Conservation (phyloP, 768 basidiomycete genomes). For the Kwoniella sp. region DNA sequence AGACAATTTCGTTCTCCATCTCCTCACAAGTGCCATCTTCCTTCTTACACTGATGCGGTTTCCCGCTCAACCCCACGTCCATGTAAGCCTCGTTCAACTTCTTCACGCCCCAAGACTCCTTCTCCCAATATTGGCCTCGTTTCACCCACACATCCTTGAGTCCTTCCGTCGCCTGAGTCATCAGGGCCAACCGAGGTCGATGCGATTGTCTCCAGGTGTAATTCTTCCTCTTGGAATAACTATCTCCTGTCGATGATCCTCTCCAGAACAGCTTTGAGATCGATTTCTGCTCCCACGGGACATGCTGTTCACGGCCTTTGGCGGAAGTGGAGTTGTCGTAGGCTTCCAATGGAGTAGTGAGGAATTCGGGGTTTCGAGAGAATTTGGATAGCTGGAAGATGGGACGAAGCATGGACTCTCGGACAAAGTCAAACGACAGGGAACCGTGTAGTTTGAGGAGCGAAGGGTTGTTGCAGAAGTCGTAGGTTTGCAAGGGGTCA, state of each 20-base stretch:
- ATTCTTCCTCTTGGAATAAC: conserved; percentile 42
- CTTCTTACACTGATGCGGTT: conserved; percentile 53
- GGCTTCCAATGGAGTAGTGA: conserved; percentile 50
- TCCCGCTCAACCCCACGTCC: conserved; percentile 53
- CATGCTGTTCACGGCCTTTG: conserved; percentile 29
- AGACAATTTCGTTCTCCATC: conserved; percentile 50
- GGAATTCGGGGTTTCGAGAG: conserved; percentile 48
- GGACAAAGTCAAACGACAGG: conserved; percentile 45
- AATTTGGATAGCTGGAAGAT: conserved; percentile 54
- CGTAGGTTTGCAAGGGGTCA: conserved; percentile 42
- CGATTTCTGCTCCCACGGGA: conserved; percentile 56
- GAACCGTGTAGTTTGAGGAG: conserved; percentile 45
- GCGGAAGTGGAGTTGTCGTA: conserved; percentile 47
- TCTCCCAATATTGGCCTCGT: conserved; percentile 44
- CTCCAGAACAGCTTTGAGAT: conserved; percentile 57
- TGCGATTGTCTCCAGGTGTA: conserved; percentile 55
- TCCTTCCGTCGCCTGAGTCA: conserved; percentile 50
- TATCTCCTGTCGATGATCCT: conserved; percentile 55
- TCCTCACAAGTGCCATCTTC: conserved; percentile 55
- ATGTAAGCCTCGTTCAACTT: conserved; percentile 48
- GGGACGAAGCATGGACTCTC: conserved; percentile 48
- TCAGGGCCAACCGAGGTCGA: conserved; percentile 55
- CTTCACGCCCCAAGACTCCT: conserved; percentile 36
- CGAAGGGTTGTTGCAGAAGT: conserved; percentile 49
- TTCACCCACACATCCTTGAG: conserved; percentile 49